Evolutionary conservation across 148 eudicot species (phyloP), one percentile per base, ranked within the genome.

Genomic region (Rhododendron williamsianum): DNA sequence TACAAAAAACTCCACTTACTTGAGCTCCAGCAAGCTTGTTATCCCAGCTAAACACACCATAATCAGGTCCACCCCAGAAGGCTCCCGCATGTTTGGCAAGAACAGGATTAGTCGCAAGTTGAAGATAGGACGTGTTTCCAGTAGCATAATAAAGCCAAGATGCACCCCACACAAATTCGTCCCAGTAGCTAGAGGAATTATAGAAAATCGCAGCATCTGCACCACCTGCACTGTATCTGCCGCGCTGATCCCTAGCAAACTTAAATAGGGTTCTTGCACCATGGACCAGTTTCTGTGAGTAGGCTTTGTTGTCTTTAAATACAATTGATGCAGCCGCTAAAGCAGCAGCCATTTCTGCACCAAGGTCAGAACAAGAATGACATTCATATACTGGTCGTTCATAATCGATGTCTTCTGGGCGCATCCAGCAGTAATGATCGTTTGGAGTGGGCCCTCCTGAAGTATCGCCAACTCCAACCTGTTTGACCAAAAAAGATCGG

Each of bases 91-190:
- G 96, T 87, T 88, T 93, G 69, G 96, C 98, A 76, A 94, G 79
- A 78, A 80, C 90, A 38, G 91, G 90, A 80, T 88, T 85, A 43
- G 98, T 96, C 56, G 98, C 96, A 80, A 96, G 92, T 45, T 85
- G 83, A 84, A 96, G 96, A 90, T 96, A 94, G 5, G 98, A 88
- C 58, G 88, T 54, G 85, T 96, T 94, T 51, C 98, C 98, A 21
- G 98, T 96, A 38, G 98, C 98, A 85, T 93, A 96, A 88, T 93
- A 96, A 80, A 96, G 60, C 98, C 98, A 96, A 41, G 98, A 87
- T 12, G 91, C 91, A 60, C 98, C 98, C 98, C 98, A 96, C 27
- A 96, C 85, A 81, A 72, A 96, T 85, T 96, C 98, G 88, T 96
- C 98, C 95, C 95, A 96, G 85, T 96, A 96, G 85, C 89, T 84